A percentile compares a stretch with the other conserved stretches of the same genome.
These are phyloP conservation scores for Phoma sp. DNA, from an alignment of 2,329 filamentous ascomycete genomes.

Conservation along the genomic window DNA sequence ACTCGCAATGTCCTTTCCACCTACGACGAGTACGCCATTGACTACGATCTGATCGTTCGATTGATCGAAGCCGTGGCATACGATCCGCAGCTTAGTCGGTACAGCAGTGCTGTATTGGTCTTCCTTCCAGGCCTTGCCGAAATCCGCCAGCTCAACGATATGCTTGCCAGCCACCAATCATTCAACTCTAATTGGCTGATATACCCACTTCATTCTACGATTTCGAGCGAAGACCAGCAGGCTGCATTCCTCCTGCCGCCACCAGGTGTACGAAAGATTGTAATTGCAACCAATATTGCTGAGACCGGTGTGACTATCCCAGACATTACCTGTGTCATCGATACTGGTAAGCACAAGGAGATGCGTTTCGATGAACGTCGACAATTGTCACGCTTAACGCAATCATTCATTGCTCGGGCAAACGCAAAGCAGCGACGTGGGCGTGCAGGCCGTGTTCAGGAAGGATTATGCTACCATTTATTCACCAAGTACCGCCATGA, in stretches of 20 bases:
- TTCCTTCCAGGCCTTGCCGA: constrained; percentile 96
- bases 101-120: constrained; percentile 90
- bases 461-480: constrained; percentile 93
- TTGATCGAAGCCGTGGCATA: constrained; percentile 78
- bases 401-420: constrained; percentile 93
- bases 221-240: constrained; percentile 96
- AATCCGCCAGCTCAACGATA: constrained; percentile 85
- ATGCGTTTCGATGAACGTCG: constrained; percentile 95
- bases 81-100: constrained; percentile 69
- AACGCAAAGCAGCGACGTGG: constrained; percentile 96
- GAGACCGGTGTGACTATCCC: constrained; percentile 99
- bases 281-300: constrained; percentile 96
- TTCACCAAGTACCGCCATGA: constrained; percentile 93
- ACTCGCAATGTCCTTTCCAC: constrained; percentile 77
- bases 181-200: constrained; percentile 83
- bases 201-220: constrained; percentile 90
- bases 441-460: constrained; percentile 91
- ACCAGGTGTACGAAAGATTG: constrained; percentile 84
- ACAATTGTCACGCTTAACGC: constrained; percentile 87
- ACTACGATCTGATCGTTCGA: constrained; percentile 83
- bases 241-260: constrained; percentile 88
- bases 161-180: constrained; percentile 75
- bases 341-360: constrained; percentile 95
- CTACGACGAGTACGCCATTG: constrained; percentile 90
- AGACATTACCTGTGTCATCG: constrained; percentile 95